Evolutionary conservation across 2,329 filamentous ascomycete genomes (phyloP).

Genomic region (Rutstroemia sp.): DNA sequence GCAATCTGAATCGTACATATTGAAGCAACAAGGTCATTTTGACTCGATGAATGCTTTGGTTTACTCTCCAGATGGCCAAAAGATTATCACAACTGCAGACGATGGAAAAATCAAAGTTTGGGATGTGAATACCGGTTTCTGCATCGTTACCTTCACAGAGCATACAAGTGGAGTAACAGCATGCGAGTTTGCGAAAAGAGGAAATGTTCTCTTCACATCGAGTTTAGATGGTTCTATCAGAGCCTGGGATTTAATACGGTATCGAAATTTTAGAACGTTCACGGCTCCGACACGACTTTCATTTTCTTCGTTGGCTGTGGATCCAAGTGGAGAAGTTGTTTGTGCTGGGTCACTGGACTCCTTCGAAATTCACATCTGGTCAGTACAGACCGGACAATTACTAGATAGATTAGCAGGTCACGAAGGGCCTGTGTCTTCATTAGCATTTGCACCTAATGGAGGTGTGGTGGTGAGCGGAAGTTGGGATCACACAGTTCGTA

Average conservation of each 20-base stretch:
- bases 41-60: conserved; percentile 90
- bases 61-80: conserved; percentile 89
- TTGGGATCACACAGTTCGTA: conserved; percentile 91
- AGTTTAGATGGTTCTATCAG: conserved; percentile 90
- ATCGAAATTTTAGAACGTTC: conserved; percentile 95
- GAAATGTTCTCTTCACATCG: conserved; percentile 91
- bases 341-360: conserved; percentile 93
- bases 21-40: conserved; percentile 97
- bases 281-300: conserved; percentile 86
- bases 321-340: conserved; percentile 92
- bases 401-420: conserved; percentile 87
- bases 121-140: conserved; percentile 95
- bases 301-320: conserved; percentile 92
- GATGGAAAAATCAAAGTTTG: conserved; percentile 98
- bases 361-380: conserved; percentile 98
- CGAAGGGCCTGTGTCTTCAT: conserved; percentile 82
- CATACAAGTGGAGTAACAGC: conserved; percentile 91
- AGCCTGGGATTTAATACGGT: conserved; percentile 93
- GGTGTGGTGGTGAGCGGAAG: conserved; percentile 80
- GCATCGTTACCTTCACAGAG: conserved; percentile 95
- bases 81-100: conserved; percentile 87
- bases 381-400: conserved; percentile 92
- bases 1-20: conserved; percentile 97
- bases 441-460: conserved; percentile 85
- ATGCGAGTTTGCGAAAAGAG: conserved; percentile 90